Evolutionary conservation across 371 early-diverging fungal genomes (phyloP), one percentile per base, ranked within the genome.

Genomic region (Coemansia sp.): DNA sequence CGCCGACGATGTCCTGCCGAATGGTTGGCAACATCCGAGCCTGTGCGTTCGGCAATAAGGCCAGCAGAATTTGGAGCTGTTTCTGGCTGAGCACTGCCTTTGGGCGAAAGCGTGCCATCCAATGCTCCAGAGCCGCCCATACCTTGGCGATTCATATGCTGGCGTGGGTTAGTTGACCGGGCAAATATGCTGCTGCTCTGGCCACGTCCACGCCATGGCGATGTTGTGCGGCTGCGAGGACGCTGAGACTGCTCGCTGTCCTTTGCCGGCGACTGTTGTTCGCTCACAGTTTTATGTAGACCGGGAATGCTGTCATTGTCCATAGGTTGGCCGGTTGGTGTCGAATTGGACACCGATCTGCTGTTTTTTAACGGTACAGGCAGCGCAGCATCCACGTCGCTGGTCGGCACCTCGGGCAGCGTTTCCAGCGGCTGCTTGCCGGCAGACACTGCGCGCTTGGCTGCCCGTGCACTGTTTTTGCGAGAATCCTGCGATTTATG

Each of bases 151-250:
- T 29, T 56, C 15, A 49, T 28, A 3, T 46, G 61, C n/a, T 53
- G 40, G 17, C 73, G 61, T n/a, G 65, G 58, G 11, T 59, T 59
- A 6, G 54, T 29, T 5, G 68, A 62, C 8, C 77, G 60, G 13
- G 65, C 58, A 49, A 76, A 76, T 29, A 76, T 58, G 58, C 65
- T 65, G 17, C 62, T 41, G 5, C 52, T 55, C 19, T 73, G 68
- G 13, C 58, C 56, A n/a, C 73, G 58, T 1, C 72, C 76, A 13
- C 73, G 73, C 72, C 73, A 68, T 3, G 69, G 68, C 40, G 73
- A 63, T 4, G 73, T 54, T 9, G 77, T 73, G 51, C 73, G 73
- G 40, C 68, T 73, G 17, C 73, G 73, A 5, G 73, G 69, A n/a
- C 77, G 61, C 54, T 68, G 67, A 4, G 63, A 0, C 23, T 32